A percentile compares a stretch with the other conserved stretches of the same genome.
Conservation (phyloP, 2,329 filamentous ascomycete genomes). For the Alternaria brassicicola region DNA sequence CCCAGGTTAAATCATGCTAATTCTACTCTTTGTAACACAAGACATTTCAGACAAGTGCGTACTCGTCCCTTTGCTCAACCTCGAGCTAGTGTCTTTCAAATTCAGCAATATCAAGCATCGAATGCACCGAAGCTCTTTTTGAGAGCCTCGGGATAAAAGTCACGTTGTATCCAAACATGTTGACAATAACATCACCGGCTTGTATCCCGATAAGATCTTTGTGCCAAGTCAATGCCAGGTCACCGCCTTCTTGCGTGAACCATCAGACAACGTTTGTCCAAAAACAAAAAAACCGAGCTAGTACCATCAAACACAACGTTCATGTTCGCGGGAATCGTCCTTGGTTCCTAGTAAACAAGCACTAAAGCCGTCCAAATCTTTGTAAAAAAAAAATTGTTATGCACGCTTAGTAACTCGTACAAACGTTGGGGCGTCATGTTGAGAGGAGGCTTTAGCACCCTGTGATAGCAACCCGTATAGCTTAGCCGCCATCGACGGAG, state of each 20-base stretch:
- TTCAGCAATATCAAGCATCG: not conserved
- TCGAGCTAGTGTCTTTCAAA: not conserved
- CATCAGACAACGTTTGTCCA: not conserved
- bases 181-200: not conserved
- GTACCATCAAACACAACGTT: no score
- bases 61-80: not conserved
- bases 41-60: not conserved
- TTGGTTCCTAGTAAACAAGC: not conserved
- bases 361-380: not conserved
- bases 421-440: not conserved
- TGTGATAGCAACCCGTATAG: not conserved
- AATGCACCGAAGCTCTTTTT: not conserved
- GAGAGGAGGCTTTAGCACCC: rapidly evolving
- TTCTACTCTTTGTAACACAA: not conserved
- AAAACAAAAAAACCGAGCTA: no score
- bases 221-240: not conserved
- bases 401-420: not conserved
- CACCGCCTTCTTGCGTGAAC: not conserved
- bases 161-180: not conserved
- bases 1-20: not conserved
- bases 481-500: no score
- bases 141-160: not conserved
- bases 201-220: rapidly evolving
- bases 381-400: no score
- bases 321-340: not conserved